A percentile compares a stretch with the other conserved stretches of the same genome.
Evolutionary conservation across 2,329 filamentous ascomycete species (phyloP).

Genomic region (Penicillium sp.): DNA sequence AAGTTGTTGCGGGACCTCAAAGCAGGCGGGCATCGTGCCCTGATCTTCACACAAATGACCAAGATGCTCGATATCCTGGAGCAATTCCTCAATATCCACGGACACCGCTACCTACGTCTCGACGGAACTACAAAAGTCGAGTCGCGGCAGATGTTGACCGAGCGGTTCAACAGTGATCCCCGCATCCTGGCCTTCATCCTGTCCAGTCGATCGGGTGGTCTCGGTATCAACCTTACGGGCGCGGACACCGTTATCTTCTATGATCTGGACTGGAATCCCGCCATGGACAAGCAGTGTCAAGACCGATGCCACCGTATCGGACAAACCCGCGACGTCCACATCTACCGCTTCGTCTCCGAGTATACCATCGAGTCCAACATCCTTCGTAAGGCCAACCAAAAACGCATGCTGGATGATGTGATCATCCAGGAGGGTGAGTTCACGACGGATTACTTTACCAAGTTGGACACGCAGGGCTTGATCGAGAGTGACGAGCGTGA

Average conservation of each 20-base stretch:
- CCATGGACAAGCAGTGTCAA: conserved; percentile 99
- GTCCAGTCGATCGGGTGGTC: conserved; percentile 85
- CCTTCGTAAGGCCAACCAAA: conserved; percentile 90
- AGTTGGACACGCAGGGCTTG: conserved; percentile 63
- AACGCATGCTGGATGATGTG: conserved; percentile 94
- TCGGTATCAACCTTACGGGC: conserved; percentile 94
- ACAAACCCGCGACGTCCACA: conserved; percentile 94
- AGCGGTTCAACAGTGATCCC: conserved; percentile 91
- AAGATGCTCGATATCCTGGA: conserved; percentile 96
- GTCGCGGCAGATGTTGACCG: conserved; percentile 88
- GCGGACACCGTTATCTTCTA: conserved; percentile 99
- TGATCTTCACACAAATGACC: conserved; percentile 99
- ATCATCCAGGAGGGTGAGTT: conserved; percentile 98
- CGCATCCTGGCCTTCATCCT: conserved; percentile 94
- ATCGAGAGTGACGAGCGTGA: conserved; percentile 57
- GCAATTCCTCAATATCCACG: conserved; percentile 95
- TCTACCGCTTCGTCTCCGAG: conserved; percentile 88
- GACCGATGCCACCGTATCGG: conserved; percentile 96
- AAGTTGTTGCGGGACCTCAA: conserved; percentile 80
- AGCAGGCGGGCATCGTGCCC: conserved; percentile 80
- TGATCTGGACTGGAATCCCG: conserved; percentile 98
- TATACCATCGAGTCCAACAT: conserved; percentile 98
- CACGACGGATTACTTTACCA: conserved; percentile 93
- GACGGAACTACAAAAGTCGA: conserved; percentile 97
- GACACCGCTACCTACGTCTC: conserved; percentile 90